These are phyloP conservation scores for Mycosphaerella arachidis DNA, from an alignment of 2,329 filamentous ascomycete species.

Conservation along the genomic window DNA sequence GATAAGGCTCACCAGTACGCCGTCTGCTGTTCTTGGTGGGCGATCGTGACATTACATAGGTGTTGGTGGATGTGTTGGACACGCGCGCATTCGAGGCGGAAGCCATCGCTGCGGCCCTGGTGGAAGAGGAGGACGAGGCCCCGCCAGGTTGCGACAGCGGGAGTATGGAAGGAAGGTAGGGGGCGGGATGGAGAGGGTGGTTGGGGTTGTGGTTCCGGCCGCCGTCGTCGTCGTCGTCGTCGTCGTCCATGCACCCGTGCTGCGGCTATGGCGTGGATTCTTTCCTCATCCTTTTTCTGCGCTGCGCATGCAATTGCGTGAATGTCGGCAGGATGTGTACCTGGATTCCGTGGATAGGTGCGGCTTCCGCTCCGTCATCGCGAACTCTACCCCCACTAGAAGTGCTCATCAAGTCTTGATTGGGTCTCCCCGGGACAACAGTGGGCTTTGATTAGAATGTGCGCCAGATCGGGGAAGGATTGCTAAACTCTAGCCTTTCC, in stretches of 20 bases:
- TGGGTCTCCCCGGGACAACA: no score
- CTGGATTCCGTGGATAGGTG: neutral
- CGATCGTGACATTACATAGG: conserved; percentile 87
- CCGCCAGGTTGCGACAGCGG: neutral
- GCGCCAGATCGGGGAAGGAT: no score
- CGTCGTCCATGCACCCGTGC: neutral
- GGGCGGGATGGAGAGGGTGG: neutral
- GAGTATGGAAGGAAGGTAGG: neutral
- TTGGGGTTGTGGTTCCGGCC: neutral
- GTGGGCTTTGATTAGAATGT: no score
- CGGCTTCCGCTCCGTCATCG: neutral
- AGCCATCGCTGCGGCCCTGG: conserved; percentile 14
- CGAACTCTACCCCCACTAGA: neutral
- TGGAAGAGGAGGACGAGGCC: neutral
- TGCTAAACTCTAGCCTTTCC: neutral
- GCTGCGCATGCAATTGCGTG: neutral
- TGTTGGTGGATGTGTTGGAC: conserved; percentile 53
- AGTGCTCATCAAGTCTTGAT: no score
- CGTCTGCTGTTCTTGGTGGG: conserved; percentile 60
- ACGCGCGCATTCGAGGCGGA: conserved; percentile 26
- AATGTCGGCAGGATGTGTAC: neutral
- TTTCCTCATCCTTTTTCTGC: neutral
- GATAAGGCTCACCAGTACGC: conserved; percentile 67
- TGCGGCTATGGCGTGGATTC: neutral
- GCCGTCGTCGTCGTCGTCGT: neutral